Percentiles rank a stretch among this genome's conserved stretches.
Evolutionary conservation across 345 rosid species (phyloP).

Genomic region (Salix koriyanagi): DNA sequence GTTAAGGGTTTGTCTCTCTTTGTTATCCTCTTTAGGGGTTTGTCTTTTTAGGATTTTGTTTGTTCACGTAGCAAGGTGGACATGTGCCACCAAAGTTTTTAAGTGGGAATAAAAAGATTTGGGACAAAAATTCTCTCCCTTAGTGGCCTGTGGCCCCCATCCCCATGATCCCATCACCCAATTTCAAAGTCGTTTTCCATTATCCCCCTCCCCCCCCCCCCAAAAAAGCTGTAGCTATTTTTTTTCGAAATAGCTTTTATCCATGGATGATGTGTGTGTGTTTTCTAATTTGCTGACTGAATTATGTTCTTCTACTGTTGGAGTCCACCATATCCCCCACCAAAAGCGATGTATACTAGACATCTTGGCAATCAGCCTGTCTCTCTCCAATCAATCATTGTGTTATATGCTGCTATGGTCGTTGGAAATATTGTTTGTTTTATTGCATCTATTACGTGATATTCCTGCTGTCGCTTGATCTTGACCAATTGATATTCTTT

Average conservation of each 20-base stretch:
- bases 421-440: neutral
- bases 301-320: neutral
- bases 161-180: constrained; percentile 9
- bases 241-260: constrained; percentile 24
- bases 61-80: constrained; percentile 7
- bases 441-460: neutral
- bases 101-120: constrained; percentile 16
- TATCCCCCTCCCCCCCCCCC: neutral
- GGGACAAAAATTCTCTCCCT: constrained; percentile 34
- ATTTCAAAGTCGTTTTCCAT: constrained; percentile 11
- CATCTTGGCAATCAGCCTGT: constrained; percentile 13
- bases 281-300: constrained; percentile 3
- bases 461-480: neutral
- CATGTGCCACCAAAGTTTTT: neutral
- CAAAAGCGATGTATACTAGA: neutral
- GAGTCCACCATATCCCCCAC: constrained; percentile 31
- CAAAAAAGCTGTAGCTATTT: constrained; percentile 14
- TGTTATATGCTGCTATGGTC: neutral
- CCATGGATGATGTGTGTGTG: neutral
- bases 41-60: constrained; percentile 33
- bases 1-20: constrained; percentile 26
- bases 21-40: constrained; percentile 9
- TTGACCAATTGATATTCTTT: neutral
- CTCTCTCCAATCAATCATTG: constrained; percentile 35
- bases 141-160: constrained; percentile 34